A percentile compares a stretch with the other conserved stretches of the same genome.
Evolutionary conservation across 345 rosid species (phyloP).

Genomic region (Theobroma cacao): DNA sequence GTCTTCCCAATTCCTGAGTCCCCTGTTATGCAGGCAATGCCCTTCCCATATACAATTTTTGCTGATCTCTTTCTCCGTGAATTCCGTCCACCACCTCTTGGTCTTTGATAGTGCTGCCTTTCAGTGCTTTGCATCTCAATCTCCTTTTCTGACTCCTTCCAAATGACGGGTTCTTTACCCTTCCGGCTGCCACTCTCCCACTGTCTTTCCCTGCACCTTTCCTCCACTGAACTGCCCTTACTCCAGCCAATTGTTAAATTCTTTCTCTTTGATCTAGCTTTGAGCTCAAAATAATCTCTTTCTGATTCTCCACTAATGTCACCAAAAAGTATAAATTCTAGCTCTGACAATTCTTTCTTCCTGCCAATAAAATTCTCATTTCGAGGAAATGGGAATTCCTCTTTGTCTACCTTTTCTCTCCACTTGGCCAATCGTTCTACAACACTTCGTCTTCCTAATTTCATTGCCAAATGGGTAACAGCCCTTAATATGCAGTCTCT

Average conservation of each 20-base stretch:
- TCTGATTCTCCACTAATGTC: conserved; percentile 75
- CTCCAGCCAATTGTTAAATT: conserved; percentile 71
- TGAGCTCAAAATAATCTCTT: conserved; percentile 79
- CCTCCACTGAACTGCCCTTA: conserved; percentile 46
- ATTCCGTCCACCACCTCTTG: conserved; percentile 38
- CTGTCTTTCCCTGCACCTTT: conserved; percentile 35
- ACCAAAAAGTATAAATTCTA: conserved; percentile 86
- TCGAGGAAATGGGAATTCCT: conserved; percentile 84
- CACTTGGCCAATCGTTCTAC: conserved; percentile 76
- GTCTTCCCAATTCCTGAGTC: conserved; percentile 94
- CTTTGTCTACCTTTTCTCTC: conserved; percentile 80
- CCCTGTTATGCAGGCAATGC: conserved; percentile 85
- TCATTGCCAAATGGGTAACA: conserved; percentile 66
- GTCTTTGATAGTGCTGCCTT: conserved; percentile 31
- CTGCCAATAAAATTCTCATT: conserved; percentile 82
- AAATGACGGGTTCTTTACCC: conserved; percentile 84
- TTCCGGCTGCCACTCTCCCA: conserved; percentile 42
- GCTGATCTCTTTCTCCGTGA: conserved; percentile 63
- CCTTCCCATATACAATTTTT: conserved; percentile 75
- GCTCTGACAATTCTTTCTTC: conserved; percentile 84
- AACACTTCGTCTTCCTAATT: conserved; percentile 89
- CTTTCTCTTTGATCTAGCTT: conserved; percentile 75
- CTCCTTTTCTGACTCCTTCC: conserved; percentile 97
- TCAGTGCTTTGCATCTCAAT: conserved; percentile 77
- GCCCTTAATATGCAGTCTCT: conserved; percentile 81